Base-by-base conservation (phyloP, 139 green algal genomes). In the Medakamo hakoo region DNA sequence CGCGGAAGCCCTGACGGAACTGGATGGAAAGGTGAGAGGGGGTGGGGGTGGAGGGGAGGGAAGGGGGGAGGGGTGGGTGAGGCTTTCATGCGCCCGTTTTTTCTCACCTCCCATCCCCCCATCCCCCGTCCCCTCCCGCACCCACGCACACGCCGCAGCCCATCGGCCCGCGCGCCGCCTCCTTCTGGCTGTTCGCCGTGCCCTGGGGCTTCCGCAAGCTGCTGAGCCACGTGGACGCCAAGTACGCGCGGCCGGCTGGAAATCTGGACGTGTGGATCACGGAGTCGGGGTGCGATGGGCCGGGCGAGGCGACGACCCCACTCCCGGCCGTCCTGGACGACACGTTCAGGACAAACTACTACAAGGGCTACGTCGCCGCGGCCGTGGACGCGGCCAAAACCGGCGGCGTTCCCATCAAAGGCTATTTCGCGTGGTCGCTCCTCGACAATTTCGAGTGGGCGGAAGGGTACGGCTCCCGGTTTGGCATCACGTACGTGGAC, bases 361-460 rank as follows among this genome's bases (percentile, higher is more conserved):
- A 73, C 60, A 66, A 55, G 63, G 31, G 59, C 24, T 72, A 76
- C 62, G 48, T 76, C 20, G 55, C 60, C 27, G 52, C 61, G 20
- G 52, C 40, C 40, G 40, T 21, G 40, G 40, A 9, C 40, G 40
- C 40, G 40, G 40, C 16, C 9, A 9, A 16, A 9, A 16, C 9
- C 9, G 40, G 16, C 40, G 40, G 40, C 40, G 40, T 16, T 16
- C 9, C 9, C 40, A 52, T 52, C 40, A 52, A 9, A 9, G 16
- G 40, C 40, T 52, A 52, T 16, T 9, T 16, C 40, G 16, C 9
- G 9, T 52, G 71, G 73, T 68, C 56, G 20, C 60, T 75, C 31
- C 63, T 78, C 57, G 73, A 80, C 71, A 80, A 80, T 55, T 78
- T 80, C 62, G 76, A 82, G 59, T 79, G 75, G 58, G 65, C 63